Conservation (phyloP, 1,139 yeast genomes). For the Kazachstania sp. region DNA sequence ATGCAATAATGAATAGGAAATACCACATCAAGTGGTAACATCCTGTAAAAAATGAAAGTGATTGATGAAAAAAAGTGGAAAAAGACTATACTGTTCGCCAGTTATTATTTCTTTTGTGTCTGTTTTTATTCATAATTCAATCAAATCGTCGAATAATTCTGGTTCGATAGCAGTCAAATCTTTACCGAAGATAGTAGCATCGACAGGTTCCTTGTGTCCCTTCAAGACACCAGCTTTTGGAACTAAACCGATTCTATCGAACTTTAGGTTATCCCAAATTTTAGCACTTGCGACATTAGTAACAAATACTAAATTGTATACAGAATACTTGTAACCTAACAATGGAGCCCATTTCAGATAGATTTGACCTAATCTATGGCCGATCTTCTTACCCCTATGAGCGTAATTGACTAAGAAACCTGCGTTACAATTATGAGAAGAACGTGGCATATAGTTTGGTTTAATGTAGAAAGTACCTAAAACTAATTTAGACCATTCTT, state of each 20-base stretch:
- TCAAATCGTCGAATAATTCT: conserved; percentile 13
- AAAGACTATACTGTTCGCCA: not conserved
- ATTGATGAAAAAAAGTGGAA: not conserved
- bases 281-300: conserved; percentile 57
- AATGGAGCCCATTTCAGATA: conserved; percentile 60
- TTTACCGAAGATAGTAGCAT: conserved; percentile 61
- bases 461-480: conserved; percentile 67
- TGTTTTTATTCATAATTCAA: not conserved
- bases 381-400: conserved; percentile 51
- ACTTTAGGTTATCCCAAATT: conserved; percentile 72
- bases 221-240: conserved; percentile 59
- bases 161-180: conserved; percentile 34
- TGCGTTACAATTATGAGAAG: conserved; percentile 73
- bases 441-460: conserved; percentile 71
- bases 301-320: conserved; percentile 74
- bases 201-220: conserved; percentile 52
- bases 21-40: too few species aligned
- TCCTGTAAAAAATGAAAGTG: not conserved
- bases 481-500: conserved; percentile 38
- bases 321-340: conserved; percentile 66
- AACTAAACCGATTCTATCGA: conserved; percentile 60
- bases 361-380: conserved; percentile 50
- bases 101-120: not conserved
- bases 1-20: not conserved
- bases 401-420: conserved; percentile 58